Conservation (phyloP, 345 rosid species). For the Excoecaria cochinchinensis region DNA sequence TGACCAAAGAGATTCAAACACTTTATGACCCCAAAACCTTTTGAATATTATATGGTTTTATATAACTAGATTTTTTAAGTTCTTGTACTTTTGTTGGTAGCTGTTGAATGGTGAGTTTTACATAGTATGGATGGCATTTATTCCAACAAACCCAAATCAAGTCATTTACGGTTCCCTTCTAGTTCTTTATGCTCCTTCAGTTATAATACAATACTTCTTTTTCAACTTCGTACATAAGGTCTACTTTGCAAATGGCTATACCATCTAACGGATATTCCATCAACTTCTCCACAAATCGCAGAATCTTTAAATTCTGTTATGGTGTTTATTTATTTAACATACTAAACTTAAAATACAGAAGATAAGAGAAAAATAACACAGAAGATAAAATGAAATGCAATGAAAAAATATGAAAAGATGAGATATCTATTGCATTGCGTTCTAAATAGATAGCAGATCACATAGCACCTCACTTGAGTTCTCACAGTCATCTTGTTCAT, state of each 20-base stretch:
- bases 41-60: too few relatives aligned
- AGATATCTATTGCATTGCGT: neutral
- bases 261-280: neutral
- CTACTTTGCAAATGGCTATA: neutral
- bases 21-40: too few relatives aligned
- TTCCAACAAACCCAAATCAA: neutral
- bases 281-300: neutral
- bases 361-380: too few relatives aligned
- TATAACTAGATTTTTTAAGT: too few relatives aligned
- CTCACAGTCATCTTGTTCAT: slow-evolving; percentile 41
- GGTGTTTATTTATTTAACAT: neutral
- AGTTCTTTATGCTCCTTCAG: neutral
- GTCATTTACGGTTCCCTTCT: neutral
- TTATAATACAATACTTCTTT: too few relatives aligned
- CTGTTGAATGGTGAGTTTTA: too few relatives aligned
- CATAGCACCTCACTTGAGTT: slow-evolving; percentile 56
- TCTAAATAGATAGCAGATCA: neutral
- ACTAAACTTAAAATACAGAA: neutral
- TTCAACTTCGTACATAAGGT: neutral
- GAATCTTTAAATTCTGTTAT: neutral
- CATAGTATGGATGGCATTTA: too few relatives aligned
- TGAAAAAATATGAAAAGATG: neutral
- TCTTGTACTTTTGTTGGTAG: too few relatives aligned
- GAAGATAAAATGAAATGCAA: neutral
- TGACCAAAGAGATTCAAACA: too few relatives aligned